These are phyloP conservation scores for Stagonosporopsis chrysanthemi DNA, from an alignment of 2,329 filamentous ascomycete genomes.

Conservation along the genomic window DNA sequence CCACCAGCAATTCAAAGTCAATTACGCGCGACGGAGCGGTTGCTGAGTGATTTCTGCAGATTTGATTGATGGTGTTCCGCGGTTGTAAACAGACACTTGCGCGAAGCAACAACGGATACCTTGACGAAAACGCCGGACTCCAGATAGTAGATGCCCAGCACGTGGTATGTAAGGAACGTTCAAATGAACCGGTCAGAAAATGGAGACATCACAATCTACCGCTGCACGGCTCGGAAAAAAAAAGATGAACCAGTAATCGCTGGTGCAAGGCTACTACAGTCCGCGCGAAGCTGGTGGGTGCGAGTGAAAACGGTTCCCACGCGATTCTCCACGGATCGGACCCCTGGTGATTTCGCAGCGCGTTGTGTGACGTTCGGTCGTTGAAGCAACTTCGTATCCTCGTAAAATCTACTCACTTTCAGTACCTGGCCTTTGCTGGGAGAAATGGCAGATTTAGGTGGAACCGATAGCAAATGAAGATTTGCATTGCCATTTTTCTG, in stretches of 20 bases:
- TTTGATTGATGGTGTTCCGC: background rate
- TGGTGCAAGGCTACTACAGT: conserved; percentile 12
- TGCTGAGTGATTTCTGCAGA: background rate
- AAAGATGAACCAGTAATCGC: conserved; percentile 1
- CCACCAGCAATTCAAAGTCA: background rate
- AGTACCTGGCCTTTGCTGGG: conserved; percentile 10
- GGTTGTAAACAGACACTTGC: background rate
- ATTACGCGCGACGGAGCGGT: conserved; percentile 6
- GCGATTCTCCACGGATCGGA: conserved; percentile 13
- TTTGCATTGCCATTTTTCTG: conserved; percentile 15
- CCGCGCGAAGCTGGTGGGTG: conserved; percentile 9
- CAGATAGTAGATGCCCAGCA: background rate
- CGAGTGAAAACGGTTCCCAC: conserved; percentile 8
- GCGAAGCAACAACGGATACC: background rate
- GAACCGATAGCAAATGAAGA: conserved; percentile 19
- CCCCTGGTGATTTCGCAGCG: conserved; percentile 6
- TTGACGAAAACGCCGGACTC: background rate
- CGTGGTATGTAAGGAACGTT: background rate
- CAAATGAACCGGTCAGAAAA: conserved; percentile 4
- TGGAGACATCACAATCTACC: conserved; percentile 1
- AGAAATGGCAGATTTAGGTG: conserved; percentile 10
- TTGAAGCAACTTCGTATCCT: background rate
- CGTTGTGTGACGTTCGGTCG: conserved; percentile 9
- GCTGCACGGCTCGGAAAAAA: conserved; percentile 1
- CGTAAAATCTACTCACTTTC: conserved; percentile 16